These are phyloP conservation scores for Aurinia saxatilis DNA, from an alignment of 345 rosid genomes.

Conservation along the genomic window DNA sequence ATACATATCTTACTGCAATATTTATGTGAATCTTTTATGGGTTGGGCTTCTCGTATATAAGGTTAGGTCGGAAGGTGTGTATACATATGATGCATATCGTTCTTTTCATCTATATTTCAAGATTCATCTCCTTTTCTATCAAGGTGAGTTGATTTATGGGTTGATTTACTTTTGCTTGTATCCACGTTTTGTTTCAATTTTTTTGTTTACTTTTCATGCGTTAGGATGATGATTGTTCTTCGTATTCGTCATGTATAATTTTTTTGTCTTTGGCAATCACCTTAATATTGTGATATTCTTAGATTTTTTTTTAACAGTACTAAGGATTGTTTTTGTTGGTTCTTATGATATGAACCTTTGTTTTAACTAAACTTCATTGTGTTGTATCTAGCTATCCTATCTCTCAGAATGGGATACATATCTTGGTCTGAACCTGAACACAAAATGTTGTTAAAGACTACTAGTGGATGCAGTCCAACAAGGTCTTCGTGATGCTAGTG, in stretches of 20 bases:
- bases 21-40: no score
- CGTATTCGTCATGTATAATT: no score
- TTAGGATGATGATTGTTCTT: no score
- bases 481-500: not conserved
- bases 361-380: no score
- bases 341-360: not conserved
- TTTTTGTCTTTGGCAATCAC: no score
- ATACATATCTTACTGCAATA: no score
- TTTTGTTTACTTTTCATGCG: no score
- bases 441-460: not conserved
- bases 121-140: not conserved
- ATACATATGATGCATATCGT: no score
- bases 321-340: not conserved
- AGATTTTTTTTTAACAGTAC: not conserved
- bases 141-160: not conserved
- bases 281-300: not conserved
- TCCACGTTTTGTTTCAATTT: not conserved
- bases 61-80: not conserved
- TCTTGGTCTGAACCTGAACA: not conserved
- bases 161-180: no score
- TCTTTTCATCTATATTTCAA: no score
- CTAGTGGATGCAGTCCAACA: not conserved
- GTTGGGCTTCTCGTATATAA: not conserved
- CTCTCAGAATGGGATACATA: not conserved
- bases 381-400: not conserved